These are phyloP conservation scores for Posidonia oceanica DNA, from an alignment of 116 monocot species.

Conservation along the genomic window DNA sequence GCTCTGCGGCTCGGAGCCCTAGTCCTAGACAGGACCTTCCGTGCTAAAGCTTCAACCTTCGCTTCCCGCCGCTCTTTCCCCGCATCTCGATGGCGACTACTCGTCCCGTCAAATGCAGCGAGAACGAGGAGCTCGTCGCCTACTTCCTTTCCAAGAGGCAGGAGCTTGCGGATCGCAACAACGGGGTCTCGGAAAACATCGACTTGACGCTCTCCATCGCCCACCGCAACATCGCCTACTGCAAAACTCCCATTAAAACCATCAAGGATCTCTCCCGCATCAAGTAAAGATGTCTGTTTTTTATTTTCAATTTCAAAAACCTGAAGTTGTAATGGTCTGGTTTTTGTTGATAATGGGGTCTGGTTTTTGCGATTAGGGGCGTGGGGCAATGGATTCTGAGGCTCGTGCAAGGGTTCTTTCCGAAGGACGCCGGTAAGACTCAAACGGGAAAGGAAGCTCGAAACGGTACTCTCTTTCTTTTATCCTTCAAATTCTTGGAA, in stretches of 20 bases:
- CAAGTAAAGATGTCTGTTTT: slow-evolving; percentile 25
- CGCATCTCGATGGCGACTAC: slow-evolving; percentile 20
- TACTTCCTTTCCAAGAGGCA: slow-evolving; percentile 51
- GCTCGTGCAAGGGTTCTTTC: slow-evolving; percentile 65
- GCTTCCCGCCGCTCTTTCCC: neutral
- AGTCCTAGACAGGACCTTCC: neutral
- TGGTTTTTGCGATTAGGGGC: slow-evolving; percentile 28
- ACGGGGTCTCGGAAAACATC: slow-evolving; percentile 54
- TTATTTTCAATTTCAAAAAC: neutral
- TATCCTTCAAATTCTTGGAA: neutral
- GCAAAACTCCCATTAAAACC: slow-evolving; percentile 65
- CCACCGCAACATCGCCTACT: slow-evolving; percentile 52
- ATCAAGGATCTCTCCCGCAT: slow-evolving; percentile 77
- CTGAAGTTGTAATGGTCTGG: neutral
- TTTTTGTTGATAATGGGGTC: slow-evolving; percentile 4
- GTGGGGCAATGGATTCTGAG: slow-evolving; percentile 88
- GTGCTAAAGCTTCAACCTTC: no score
- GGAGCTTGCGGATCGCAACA: slow-evolving; percentile 39
- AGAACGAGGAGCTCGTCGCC: slow-evolving; percentile 57
- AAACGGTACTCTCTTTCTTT: slow-evolving; percentile 25
- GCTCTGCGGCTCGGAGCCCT: neutral
- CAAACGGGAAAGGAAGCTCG: slow-evolving; percentile 12
- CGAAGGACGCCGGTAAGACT: slow-evolving; percentile 10
- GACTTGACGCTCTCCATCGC: slow-evolving; percentile 54
- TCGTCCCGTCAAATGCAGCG: slow-evolving; percentile 42